Percentiles rank a stretch among this genome's conserved stretches.
Evolutionary conservation across 2,329 filamentous ascomycete genomes (phyloP).

Genomic region (Geosmithia flava): DNA sequence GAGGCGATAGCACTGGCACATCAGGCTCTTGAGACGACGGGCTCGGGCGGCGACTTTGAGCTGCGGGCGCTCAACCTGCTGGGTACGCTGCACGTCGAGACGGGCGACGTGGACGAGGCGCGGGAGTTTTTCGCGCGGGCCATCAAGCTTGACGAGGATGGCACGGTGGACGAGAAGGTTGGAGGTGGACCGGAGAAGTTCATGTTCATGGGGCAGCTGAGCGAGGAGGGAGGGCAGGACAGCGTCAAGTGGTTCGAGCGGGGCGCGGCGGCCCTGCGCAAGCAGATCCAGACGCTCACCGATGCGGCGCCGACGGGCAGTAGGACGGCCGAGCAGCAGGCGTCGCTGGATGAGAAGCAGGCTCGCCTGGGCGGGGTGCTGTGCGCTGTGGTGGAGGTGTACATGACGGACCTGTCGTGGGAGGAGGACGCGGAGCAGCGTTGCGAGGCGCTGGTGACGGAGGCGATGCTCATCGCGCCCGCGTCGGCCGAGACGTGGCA

Average conservation of each 20-base stretch:
- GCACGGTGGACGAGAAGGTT: slow-evolving; percentile 52
- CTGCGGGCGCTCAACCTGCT: slow-evolving; percentile 62
- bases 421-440: slow-evolving; percentile 80
- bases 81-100: slow-evolving; percentile 70
- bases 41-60: slow-evolving; percentile 33
- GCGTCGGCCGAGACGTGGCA: slow-evolving; percentile 82
- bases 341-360: slow-evolving; percentile 53
- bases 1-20: slow-evolving; percentile 26
- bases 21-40: slow-evolving; percentile 29
- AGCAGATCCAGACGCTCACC: slow-evolving; percentile 54
- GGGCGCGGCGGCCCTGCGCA: slow-evolving; percentile 60
- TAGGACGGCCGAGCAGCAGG: slow-evolving; percentile 22
- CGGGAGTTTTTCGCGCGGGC: slow-evolving; percentile 61
- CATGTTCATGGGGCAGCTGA: slow-evolving; percentile 85
- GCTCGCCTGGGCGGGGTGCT: slow-evolving; percentile 80
- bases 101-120: slow-evolving; percentile 69
- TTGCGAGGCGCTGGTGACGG: slow-evolving; percentile 81
- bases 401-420: slow-evolving; percentile 97
- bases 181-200: slow-evolving; percentile 91
- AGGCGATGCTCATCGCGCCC: slow-evolving; percentile 77
- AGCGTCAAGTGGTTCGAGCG: slow-evolving; percentile 56
- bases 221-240: slow-evolving; percentile 53
- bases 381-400: slow-evolving; percentile 89
- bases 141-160: slow-evolving; percentile 64
- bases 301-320: slow-evolving; percentile 20